These are phyloP conservation scores for Polygonum maritimum DNA, from an alignment of 148 eudicot genomes.

Conservation along the genomic window DNA sequence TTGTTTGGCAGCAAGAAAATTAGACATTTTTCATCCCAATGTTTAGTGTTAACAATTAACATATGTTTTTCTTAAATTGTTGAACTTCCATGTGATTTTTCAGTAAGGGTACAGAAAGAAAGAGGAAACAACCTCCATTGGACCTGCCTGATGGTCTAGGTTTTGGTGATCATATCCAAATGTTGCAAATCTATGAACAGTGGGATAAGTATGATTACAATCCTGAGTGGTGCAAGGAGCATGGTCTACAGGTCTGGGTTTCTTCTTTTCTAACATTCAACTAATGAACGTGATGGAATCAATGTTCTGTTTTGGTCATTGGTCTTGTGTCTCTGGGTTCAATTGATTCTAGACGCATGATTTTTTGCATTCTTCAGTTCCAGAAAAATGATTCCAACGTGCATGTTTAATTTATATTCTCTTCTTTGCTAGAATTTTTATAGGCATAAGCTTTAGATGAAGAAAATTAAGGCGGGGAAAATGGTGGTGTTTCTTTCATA, in stretches of 20 bases:
- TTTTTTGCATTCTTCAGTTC: not conserved
- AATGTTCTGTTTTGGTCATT: not conserved
- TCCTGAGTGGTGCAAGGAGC: constrained; percentile 81
- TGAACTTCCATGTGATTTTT: constrained; percentile 7
- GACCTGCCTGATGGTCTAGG: constrained; percentile 91
- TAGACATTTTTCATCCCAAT: not conserved
- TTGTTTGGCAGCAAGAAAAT: not conserved
- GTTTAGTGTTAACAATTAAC: not conserved
- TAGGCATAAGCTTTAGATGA: not conserved
- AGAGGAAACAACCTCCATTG: constrained; percentile 63
- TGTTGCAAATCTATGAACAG: constrained; percentile 75
- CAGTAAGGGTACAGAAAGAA: constrained; percentile 71
- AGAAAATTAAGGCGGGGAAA: not conserved
- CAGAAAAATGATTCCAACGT: not conserved
- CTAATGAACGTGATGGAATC: not conserved
- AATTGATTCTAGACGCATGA: not conserved
- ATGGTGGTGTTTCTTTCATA: not conserved
- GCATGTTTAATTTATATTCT: not conserved
- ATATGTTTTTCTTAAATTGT: not conserved
- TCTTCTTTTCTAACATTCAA: not conserved
- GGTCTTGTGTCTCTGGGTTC: not conserved
- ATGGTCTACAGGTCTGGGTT: constrained; percentile 58
- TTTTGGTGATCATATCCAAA: constrained; percentile 87
- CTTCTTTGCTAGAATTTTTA: not conserved
- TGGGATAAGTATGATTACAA: constrained; percentile 71